Conservation (phyloP, 148 eudicot genomes). For the Linanthus parryae region DNA sequence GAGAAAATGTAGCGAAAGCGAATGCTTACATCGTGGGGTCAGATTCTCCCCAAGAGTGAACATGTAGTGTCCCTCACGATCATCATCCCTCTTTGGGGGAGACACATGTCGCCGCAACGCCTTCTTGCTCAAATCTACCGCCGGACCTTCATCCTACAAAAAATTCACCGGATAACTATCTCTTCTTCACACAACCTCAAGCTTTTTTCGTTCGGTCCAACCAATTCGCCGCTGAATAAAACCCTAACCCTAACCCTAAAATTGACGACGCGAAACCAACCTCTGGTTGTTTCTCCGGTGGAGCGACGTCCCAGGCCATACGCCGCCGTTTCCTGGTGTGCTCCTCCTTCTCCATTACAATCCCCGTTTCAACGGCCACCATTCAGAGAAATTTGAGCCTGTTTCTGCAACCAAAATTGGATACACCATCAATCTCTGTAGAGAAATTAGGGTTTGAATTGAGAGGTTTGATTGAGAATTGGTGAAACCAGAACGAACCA, state of each 20-base stretch:
- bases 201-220: not conserved
- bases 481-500: too few relatives aligned
- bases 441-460: too few relatives aligned
- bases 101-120: slow-evolving; percentile 39
- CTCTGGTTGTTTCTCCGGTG: slow-evolving; percentile 36
- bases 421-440: too few relatives aligned
- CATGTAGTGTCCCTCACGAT: slow-evolving; percentile 79
- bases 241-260: slow-evolving; percentile 10
- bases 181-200: not conserved
- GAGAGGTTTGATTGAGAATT: too few relatives aligned
- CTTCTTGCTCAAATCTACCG: slow-evolving; percentile 9
- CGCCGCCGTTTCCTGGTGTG: slow-evolving; percentile 68
- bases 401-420: not conserved
- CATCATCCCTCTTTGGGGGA: slow-evolving; percentile 71
- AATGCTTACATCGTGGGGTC: slow-evolving; percentile 75
- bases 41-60: slow-evolving; percentile 75
- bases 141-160: slow-evolving; percentile 21
- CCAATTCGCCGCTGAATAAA: not conserved
- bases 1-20: too few relatives aligned
- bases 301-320: slow-evolving; percentile 56
- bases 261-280: slow-evolving; percentile 11
- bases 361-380: slow-evolving; percentile 17
- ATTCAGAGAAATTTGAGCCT: too few relatives aligned
- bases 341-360: slow-evolving; percentile 24
- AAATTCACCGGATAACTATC: not conserved